Evolutionary conservation across 1,284 basidiomycete species (phyloP).

Genomic region (Pseudozyma sp.): DNA sequence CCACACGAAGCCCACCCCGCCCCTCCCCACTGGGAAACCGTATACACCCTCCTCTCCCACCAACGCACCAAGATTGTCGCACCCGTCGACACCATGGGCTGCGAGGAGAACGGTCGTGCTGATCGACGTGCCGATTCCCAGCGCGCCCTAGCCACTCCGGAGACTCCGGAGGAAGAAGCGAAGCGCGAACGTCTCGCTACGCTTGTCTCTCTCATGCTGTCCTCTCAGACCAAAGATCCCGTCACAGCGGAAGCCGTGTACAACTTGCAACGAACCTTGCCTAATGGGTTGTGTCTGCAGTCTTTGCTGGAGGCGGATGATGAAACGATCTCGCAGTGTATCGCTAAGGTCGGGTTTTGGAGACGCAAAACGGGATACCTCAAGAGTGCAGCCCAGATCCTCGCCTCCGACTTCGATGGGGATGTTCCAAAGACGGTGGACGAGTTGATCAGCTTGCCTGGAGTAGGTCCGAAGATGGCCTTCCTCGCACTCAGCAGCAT

Average conservation of each 20-base stretch:
- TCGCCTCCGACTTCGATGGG: constrained; percentile 48
- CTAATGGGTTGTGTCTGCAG: constrained; percentile 82
- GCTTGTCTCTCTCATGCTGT: constrained; percentile 92
- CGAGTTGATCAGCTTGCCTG: constrained; percentile 60
- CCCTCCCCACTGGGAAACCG: constrained; percentile 54
- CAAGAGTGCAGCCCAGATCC: constrained; percentile 47
- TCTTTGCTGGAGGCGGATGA: constrained; percentile 78
- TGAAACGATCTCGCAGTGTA: constrained; percentile 77
- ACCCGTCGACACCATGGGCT: constrained; percentile 68
- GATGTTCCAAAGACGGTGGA: constrained; percentile 62
- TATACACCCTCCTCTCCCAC: constrained; percentile 44
- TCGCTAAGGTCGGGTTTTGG: constrained; percentile 94
- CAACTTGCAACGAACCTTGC: constrained; percentile 79
- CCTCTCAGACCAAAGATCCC: constrained; percentile 81
- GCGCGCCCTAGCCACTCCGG: constrained; percentile 12
- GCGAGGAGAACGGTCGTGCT: constrained; percentile 62
- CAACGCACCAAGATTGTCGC: constrained; percentile 62
- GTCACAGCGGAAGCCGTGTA: constrained; percentile 82
- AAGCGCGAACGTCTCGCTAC: constrained; percentile 84
- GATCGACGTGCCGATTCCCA: constrained; percentile 53
- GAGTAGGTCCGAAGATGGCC: constrained; percentile 69
- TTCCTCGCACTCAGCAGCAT: constrained; percentile 79
- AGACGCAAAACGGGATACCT: constrained; percentile 78
- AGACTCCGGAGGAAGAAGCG: constrained; percentile 41
- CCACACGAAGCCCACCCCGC: constrained; percentile 58